Evolutionary conservation across 2,329 filamentous ascomycete species (phyloP), one percentile per base, ranked within the genome.

Genomic region (Magnaporthiopsis poae): DNA sequence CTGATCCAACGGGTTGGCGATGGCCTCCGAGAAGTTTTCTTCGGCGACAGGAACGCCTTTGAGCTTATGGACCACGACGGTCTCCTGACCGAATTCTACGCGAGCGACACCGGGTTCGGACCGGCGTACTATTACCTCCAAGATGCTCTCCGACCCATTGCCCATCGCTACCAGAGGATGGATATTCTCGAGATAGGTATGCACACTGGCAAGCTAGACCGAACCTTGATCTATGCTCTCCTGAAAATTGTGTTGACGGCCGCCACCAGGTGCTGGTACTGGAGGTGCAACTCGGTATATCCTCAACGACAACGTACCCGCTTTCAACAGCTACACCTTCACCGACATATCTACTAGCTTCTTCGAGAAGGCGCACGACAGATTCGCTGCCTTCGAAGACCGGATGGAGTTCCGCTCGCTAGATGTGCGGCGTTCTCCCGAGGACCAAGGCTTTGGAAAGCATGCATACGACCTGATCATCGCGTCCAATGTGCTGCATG

Each of bases 381-480:
- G 70, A 71, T 59, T 73, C 75, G 9, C 62, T 5, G 35, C 11
- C 11, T 36, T 72, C 67, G 71, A 71, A n/a, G 65, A 76, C 25
- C 27, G 29, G 7, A 65, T 65, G 56, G 31, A 9, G 3, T 65
- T 65, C 31, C 29, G 39, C 3, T 18, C 21, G 18, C 56, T 65
- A 27, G 72, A 77, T 64, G 71, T 77, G 9, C 71, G 74, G 13
- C 68, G 71, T 13, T 71, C 73, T 60, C 69, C 72, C 5, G 25
- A 63, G 1, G 68, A 68, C 9, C 78, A 79, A 66, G 0, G 74
- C 15, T 78, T 75, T 36, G 65, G 68, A 15, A 63, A 69, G 27
- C 65, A 68, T 2, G 70, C 69, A 5, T 76, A 72, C 66, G 76
- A 77, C 66, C 33, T 77, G 12, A 65, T 77, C 11, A 67, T 78